Evolutionary conservation across 192 early-diverging fungal genomes (phyloP).

Genomic region (Gigaspora rosea): DNA sequence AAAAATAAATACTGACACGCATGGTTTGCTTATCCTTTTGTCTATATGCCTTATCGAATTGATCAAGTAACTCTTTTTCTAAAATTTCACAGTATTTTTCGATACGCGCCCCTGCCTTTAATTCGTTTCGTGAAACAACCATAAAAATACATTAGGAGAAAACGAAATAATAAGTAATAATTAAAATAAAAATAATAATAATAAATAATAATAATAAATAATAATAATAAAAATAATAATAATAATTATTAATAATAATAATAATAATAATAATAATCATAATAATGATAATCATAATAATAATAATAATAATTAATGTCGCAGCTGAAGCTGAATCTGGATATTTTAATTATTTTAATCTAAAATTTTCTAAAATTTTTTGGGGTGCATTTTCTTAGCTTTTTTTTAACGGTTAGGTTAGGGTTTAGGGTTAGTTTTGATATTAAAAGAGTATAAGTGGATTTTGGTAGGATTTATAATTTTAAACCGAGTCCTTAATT

Average conservation of each 20-base stretch:
- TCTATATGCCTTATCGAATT: conserved; percentile 85
- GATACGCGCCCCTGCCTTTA: conserved; percentile 78
- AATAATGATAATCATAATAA: no score
- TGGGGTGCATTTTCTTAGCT: no score
- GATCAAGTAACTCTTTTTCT: conserved; percentile 84
- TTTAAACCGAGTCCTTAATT: no score
- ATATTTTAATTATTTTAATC: no score
- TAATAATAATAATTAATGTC: background rate
- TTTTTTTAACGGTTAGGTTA: no score
- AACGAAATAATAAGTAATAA: background rate
- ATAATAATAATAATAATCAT: background rate
- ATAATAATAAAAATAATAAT: background rate
- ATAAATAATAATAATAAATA: background rate
- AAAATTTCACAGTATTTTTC: conserved; percentile 92
- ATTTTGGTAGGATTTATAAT: no score
- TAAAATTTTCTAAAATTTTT: no score
- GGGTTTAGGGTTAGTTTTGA: no score
- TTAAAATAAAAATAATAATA: background rate
- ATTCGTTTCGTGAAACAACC: conserved; percentile 47
- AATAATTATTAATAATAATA: background rate
- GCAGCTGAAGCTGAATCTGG: no score
- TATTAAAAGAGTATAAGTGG: no score
- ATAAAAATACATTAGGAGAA: conserved; percentile 32
- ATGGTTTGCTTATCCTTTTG: conserved; percentile 72
- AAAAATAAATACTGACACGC: conserved; percentile 55